Percentiles rank a stretch among this genome's conserved stretches.
These are phyloP conservation scores for Kwoniella europaea DNA, from an alignment of 768 basidiomycete genomes.

Conservation along the genomic window DNA sequence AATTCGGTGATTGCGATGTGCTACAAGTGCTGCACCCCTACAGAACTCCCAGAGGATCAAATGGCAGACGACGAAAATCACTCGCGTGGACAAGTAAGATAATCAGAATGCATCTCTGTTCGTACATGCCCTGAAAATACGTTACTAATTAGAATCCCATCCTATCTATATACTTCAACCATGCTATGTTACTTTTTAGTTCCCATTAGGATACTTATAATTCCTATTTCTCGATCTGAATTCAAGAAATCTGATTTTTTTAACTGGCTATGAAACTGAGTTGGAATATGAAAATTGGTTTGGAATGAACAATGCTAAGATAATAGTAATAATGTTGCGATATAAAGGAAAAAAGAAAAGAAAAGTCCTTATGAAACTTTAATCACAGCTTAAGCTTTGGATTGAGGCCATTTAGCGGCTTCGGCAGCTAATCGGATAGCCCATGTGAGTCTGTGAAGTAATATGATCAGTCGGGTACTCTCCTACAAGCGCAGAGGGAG, in stretches of 20 bases:
- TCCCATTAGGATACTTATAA: background rate
- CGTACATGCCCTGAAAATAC: background rate
- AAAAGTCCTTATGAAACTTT: background rate
- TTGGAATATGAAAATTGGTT: background rate
- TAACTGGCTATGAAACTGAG: background rate
- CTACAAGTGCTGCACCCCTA: too few species aligned
- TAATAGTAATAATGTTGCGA: background rate
- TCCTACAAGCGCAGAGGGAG: background rate
- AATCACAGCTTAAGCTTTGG: constrained; percentile 17
- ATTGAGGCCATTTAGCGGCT: constrained; percentile 42
- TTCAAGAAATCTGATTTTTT: background rate
- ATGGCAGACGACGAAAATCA: too few species aligned
- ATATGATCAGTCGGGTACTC: background rate
- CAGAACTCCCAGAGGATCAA: too few species aligned
- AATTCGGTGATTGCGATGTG: too few species aligned
- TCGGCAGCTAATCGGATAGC: constrained; percentile 69
- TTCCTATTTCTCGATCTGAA: background rate
- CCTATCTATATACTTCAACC: background rate
- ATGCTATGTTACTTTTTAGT: background rate
- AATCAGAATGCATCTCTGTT: background rate
- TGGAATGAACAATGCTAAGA: background rate
- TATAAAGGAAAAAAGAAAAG: background rate
- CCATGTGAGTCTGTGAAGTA: constrained; percentile 71
- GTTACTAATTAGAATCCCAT: background rate
- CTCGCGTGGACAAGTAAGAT: too few species aligned